Conservation (phyloP, 2,329 filamentous ascomycete genomes). For the Hysterium pulicare region DNA sequence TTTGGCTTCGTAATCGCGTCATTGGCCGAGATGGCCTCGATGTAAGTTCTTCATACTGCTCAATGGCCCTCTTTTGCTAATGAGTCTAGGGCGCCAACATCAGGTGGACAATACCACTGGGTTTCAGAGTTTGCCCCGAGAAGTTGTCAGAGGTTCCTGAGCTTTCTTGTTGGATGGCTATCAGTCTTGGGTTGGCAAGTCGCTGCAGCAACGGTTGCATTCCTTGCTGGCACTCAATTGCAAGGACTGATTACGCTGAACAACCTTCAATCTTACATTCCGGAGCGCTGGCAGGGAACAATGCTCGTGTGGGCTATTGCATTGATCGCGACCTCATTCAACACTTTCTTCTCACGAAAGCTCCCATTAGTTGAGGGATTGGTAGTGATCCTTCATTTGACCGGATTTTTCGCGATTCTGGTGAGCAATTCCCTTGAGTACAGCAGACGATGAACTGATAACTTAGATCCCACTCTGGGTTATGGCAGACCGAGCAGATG, state of each 20-base stretch:
- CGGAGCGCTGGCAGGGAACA: conserved; percentile 44
- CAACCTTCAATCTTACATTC: conserved; percentile 22
- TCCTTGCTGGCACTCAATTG: conserved; percentile 8
- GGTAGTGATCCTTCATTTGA: conserved; percentile 42
- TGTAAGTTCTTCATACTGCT: conserved; percentile 12
- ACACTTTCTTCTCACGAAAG: conserved; percentile 38
- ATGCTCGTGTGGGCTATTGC: conserved; percentile 42
- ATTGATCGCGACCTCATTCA: conserved; percentile 31
- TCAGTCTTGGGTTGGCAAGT: conserved; percentile 32
- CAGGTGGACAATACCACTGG: conserved; percentile 6
- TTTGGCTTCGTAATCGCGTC: conserved; percentile 31
- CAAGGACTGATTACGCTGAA: conserved; percentile 23
- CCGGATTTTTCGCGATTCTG: conserved; percentile 47
- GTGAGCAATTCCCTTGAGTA: not conserved
- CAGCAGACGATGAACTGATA: not conserved
- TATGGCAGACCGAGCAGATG: conserved; percentile 28
- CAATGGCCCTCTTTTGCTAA: conserved; percentile 9
- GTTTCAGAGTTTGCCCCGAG: conserved; percentile 34
- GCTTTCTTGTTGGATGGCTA: conserved; percentile 37
- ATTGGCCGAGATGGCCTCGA: conserved; percentile 34
- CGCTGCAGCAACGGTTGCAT: conserved; percentile 14
- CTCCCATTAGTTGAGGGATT: conserved; percentile 44
- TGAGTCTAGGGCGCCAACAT: conserved; percentile 1
- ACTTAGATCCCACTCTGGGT: conserved; percentile 24
- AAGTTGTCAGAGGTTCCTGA: conserved; percentile 30